Base-by-base conservation (phyloP, 2,329 filamentous ascomycete genomes). In the Teratosphaeria nubilosa region DNA sequence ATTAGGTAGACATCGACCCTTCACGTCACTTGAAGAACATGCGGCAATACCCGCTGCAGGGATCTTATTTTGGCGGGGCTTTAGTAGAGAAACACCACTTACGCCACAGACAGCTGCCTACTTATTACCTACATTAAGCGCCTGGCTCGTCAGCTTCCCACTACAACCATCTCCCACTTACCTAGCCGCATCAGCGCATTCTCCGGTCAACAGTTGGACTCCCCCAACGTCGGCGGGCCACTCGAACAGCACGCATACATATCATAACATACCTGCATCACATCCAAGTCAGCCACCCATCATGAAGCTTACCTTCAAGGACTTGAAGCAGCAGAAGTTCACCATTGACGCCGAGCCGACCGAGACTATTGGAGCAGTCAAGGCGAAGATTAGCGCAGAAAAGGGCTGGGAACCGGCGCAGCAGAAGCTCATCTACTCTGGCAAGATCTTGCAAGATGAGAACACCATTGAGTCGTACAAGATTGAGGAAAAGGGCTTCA, bases 241-340 rank as follows among this genome's bases (percentile, higher is more conserved):
- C n/a, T 48, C 41, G 4, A 20, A 20, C 41, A n/a, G 9, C 20
- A 11, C n/a, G 16, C 16, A n/a, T 6, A 20, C 16, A 48, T 22
- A 48, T 22, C 41, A 48, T 20, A 20, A 48, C 41, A 48, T 48
- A 48, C 9, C 16, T 22, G 41, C n/a, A 10, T 48, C 41, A 48
- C 41, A 48, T 20, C n/a, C 41, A n/a, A 48, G 7, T 5, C 41
- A 56, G 34, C 37, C 48, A 58, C 34, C 60, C 68, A 63, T 34
- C 62, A 86, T 86, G 83, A 85, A 86, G 81, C 82, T 86, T 76
- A 86, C 83, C 60, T 87, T 88, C 80, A 87, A 86, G 78, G 94
- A 99, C 80, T 83, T 99, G 71, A 97, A 96, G 82, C 94, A 97
- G 77, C 89, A 96, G 75, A 96, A 96, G 81, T 99, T 99, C 78